Percentiles rank a stretch among this genome's conserved stretches.
Conservation (phyloP, 2,329 filamentous ascomycete species). For the Fusarium sp. region DNA sequence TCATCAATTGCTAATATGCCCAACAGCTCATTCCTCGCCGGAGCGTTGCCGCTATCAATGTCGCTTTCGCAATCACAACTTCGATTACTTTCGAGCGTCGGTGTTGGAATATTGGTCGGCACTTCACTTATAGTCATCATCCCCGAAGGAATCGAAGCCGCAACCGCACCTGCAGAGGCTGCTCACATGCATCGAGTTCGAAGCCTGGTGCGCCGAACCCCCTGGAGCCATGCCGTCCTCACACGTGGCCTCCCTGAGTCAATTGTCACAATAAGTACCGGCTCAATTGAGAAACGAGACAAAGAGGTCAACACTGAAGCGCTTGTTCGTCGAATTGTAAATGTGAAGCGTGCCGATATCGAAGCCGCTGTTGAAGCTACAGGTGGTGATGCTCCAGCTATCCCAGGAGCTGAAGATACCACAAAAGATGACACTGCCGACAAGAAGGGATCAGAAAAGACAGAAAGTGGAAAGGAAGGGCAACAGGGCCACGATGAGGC, state of each 20-base stretch:
- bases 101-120: conserved; percentile 92
- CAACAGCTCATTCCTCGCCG: conserved; percentile 89
- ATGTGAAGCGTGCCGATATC: conserved; percentile 27
- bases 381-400: conserved; percentile 27
- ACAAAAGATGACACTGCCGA: conserved; percentile 9
- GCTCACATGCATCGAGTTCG: conserved; percentile 54
- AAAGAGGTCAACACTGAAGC: conserved; percentile 27
- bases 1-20: conserved; percentile 37
- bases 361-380: conserved; percentile 31
- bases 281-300: conserved; percentile 6
- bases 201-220: conserved; percentile 50
- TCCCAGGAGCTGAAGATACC: conserved; percentile 23
- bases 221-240: conserved; percentile 47
- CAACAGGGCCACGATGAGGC: conserved; percentile 51
- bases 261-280: conserved; percentile 35
- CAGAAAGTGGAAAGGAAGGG: conserved; percentile 29
- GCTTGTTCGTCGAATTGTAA: conserved; percentile 33
- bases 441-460: conserved; percentile 20
- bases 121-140: conserved; percentile 98
- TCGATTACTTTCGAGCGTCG: conserved; percentile 89
- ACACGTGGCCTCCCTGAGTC: conserved; percentile 44
- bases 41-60: conserved; percentile 90
- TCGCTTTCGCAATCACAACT: conserved; percentile 87
- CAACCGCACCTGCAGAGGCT: conserved; percentile 70
- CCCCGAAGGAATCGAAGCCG: conserved; percentile 92